Percentiles rank a stretch among this genome's conserved stretches.
Evolutionary conservation across 441 rosid species (phyloP).

Genomic region (Euphorbia schlechtendalii): DNA sequence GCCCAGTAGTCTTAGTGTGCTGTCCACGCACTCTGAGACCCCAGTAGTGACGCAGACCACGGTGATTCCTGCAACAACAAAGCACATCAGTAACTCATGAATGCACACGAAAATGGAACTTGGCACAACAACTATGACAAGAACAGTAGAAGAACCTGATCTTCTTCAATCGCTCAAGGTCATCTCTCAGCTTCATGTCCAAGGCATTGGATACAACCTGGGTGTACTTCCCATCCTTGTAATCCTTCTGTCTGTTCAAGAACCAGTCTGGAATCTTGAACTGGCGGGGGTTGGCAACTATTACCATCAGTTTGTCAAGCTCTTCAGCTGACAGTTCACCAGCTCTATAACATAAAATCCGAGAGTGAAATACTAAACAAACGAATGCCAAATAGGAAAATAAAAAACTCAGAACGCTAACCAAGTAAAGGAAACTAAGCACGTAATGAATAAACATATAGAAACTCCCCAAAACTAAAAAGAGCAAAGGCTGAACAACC

Average conservation of each 20-base stretch:
- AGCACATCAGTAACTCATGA: background rate
- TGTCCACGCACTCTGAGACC: slow-evolving; percentile 90
- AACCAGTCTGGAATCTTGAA: slow-evolving; percentile 98
- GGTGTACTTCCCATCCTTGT: slow-evolving; percentile 86
- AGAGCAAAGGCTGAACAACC: background rate
- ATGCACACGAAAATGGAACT: background rate
- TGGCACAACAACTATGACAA: too few relatives aligned
- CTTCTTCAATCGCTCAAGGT: slow-evolving; percentile 88
- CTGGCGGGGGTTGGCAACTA: slow-evolving; percentile 90
- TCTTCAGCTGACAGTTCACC: slow-evolving; percentile 87
- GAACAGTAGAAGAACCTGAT: slow-evolving; percentile 63
- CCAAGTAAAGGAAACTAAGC: background rate
- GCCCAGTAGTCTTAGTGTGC: slow-evolving; percentile 92
- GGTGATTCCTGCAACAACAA: slow-evolving; percentile 52
- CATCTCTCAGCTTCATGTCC: slow-evolving; percentile 97
- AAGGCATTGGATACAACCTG: slow-evolving; percentile 96
- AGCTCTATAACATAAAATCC: slow-evolving; percentile 44
- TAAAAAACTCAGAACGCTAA: too few relatives aligned
- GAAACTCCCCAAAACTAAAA: background rate
- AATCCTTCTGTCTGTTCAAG: slow-evolving; percentile 91
- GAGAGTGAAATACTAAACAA: background rate
- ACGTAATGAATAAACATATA: too few relatives aligned
- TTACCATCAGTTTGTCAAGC: slow-evolving; percentile 80
- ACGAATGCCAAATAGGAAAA: too few relatives aligned
- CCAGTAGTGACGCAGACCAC: slow-evolving; percentile 93